Percentiles rank a stretch among this genome's conserved stretches.
Evolutionary conservation across 2,329 filamentous ascomycete species (phyloP).

Genomic region (Cordyceps pruinosa): DNA sequence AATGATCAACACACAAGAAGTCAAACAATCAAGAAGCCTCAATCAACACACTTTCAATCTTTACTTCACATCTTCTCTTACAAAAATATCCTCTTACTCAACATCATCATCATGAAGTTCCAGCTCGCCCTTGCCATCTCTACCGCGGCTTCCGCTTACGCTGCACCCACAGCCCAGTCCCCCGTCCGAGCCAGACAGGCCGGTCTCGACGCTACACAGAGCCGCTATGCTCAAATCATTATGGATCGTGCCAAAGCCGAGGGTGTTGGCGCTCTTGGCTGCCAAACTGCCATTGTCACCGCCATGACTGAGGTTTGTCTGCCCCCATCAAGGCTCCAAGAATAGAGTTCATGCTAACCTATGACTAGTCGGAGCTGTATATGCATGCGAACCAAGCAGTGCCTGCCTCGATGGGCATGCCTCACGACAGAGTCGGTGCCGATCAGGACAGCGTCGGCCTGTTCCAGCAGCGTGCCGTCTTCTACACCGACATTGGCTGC

Average conservation of each 20-base stretch:
- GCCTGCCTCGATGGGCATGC: constrained; percentile 7
- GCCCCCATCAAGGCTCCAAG: neutral
- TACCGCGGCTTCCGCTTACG: neutral
- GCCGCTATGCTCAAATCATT: neutral
- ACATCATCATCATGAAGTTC: neutral
- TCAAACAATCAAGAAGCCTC: neutral
- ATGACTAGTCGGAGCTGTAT: constrained; percentile 5
- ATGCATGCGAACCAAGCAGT: constrained; percentile 11
- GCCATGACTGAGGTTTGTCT: constrained; percentile 4
- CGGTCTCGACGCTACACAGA: neutral
- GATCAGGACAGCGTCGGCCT: constrained; percentile 14
- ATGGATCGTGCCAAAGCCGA: neutral
- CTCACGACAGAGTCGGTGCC: constrained; percentile 9
- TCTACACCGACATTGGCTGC: constrained; percentile 13
- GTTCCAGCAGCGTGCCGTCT: constrained; percentile 15
- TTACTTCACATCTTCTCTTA: neutral
- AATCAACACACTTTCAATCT: neutral
- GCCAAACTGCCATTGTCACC: constrained; percentile 1
- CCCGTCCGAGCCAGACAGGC: neutral
- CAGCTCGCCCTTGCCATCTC: neutral
- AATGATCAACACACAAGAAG: neutral
- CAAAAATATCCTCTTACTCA: neutral
- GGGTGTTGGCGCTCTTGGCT: neutral
- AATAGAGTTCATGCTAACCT: too few species aligned
- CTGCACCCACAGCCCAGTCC: neutral